Conservation (phyloP, 257 asterid genomes). For the Solanum chiquidenum region DNA sequence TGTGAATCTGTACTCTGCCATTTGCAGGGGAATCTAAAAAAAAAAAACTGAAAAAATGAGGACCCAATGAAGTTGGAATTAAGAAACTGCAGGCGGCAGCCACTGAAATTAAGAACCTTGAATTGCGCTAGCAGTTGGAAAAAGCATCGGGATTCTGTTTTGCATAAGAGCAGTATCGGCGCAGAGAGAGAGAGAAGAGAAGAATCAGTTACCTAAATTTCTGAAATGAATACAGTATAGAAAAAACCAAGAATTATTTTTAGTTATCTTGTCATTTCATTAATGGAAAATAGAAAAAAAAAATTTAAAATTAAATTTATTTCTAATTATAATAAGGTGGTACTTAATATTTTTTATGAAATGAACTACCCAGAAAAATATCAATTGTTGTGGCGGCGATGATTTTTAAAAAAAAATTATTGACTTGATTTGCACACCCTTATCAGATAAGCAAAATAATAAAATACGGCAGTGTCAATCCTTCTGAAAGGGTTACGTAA, state of each 20-base stretch:
- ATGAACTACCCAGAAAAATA: too few relatives aligned
- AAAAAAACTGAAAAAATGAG: not conserved
- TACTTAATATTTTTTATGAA: too few relatives aligned
- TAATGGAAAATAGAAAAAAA: too few relatives aligned
- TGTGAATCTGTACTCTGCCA: not conserved
- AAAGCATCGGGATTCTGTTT: not conserved
- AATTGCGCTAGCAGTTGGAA: not conserved
- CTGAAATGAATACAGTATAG: not conserved
- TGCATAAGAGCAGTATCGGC: not conserved
- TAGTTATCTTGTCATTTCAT: not conserved
- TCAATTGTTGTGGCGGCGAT: not conserved
- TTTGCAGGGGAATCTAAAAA: not conserved
- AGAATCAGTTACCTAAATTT: not conserved
- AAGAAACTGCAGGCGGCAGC: not conserved
- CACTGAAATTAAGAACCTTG: not conserved
- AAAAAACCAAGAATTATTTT: not conserved
- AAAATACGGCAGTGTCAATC: not conserved
- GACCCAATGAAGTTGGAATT: not conserved
- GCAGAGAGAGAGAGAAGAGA: not conserved
- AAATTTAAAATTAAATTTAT: too few relatives aligned
- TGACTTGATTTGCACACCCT: not conserved
- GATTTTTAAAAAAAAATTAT: too few relatives aligned
- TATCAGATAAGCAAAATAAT: not conserved
- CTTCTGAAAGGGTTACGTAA: too few relatives aligned
- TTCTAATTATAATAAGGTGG: too few relatives aligned